phyloP scores from a whole-genome alignment of 2,329 filamentous ascomycete genomes.

The Chaetomiaceae sp. region DNA sequence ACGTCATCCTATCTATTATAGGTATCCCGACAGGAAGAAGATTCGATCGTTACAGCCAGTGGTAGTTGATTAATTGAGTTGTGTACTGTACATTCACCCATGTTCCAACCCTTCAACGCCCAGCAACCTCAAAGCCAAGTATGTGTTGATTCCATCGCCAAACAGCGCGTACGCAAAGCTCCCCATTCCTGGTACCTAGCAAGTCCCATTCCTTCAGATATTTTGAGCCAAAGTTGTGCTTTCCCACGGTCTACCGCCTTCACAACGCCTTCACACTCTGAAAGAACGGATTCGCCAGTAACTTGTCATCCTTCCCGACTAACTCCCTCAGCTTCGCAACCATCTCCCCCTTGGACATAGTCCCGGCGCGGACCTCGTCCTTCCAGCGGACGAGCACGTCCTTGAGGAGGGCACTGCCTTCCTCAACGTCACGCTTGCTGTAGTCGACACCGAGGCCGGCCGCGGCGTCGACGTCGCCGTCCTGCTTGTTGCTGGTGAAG shows the following conservation, averaged over 20 bases:
- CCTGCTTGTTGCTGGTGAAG: conserved; percentile 70
- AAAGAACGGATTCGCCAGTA: conserved; percentile 66
- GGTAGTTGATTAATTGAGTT: background rate
- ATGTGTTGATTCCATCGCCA: too few species aligned
- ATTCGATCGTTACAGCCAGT: too few species aligned
- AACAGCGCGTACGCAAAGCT: too few species aligned
- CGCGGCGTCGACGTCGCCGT: conserved; percentile 34
- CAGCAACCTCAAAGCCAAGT: background rate
- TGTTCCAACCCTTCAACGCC: background rate
- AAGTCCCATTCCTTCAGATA: too few species aligned
- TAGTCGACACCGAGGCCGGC: conserved; percentile 51
- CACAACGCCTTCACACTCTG: conserved; percentile 55
- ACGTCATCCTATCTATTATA: too few species aligned
- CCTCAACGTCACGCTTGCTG: conserved; percentile 80
- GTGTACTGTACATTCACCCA: too few species aligned
- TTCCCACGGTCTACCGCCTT: too few species aligned
- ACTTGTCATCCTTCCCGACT: conserved; percentile 65
- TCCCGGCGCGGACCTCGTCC: conserved; percentile 56
- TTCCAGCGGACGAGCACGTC: conserved; percentile 83
- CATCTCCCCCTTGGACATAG: conserved; percentile 70
- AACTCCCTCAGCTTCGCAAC: conserved; percentile 73
- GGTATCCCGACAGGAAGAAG: too few species aligned
- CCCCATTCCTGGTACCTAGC: background rate
- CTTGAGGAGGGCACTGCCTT: conserved; percentile 82
- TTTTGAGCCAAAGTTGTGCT: too few species aligned